A percentile compares a stretch with the other conserved stretches of the same genome.
Evolutionary conservation across 768 basidiomycete genomes (phyloP).

Genomic region (Boletus rubropictus): DNA sequence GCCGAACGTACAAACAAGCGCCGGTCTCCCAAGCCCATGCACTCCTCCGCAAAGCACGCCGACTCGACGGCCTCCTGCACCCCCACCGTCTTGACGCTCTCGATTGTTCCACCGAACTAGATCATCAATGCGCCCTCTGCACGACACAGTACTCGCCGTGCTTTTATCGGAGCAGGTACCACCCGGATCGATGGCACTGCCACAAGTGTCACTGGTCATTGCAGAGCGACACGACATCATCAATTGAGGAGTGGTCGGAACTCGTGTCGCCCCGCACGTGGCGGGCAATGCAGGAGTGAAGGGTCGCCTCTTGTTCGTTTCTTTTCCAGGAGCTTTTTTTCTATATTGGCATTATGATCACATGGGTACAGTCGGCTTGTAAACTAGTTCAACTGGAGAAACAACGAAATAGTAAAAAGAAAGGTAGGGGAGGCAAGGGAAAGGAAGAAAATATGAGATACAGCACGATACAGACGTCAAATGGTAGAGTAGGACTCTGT

Average conservation of each 20-base stretch:
- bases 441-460: constrained; percentile 6
- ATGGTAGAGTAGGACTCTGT: constrained; percentile 14
- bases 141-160: constrained; percentile 67
- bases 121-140: constrained; percentile 53
- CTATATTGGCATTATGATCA: constrained; percentile 17
- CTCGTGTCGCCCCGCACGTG: constrained; percentile 6
- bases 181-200: constrained; percentile 32
- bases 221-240: not conserved
- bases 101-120: constrained; percentile 16
- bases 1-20: constrained; percentile 78
- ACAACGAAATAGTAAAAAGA: not conserved
- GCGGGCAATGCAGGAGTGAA: constrained; percentile 19
- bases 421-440: not conserved
- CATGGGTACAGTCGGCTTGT: constrained; percentile 26
- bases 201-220: constrained; percentile 40
- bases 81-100: constrained; percentile 33
- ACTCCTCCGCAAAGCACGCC: constrained; percentile 81
- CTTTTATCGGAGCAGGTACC: constrained; percentile 49
- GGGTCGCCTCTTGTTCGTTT: not conserved
- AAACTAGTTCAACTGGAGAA: constrained; percentile 17
- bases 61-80: constrained; percentile 70
- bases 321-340: not conserved
- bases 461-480: constrained; percentile 18
- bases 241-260: constrained; percentile 16
- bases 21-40: constrained; percentile 69